Evolutionary conservation across 169 alveolate species (phyloP), one percentile per base, ranked within the genome.

Genomic region (Cryptosporidium meleagridis): DNA sequence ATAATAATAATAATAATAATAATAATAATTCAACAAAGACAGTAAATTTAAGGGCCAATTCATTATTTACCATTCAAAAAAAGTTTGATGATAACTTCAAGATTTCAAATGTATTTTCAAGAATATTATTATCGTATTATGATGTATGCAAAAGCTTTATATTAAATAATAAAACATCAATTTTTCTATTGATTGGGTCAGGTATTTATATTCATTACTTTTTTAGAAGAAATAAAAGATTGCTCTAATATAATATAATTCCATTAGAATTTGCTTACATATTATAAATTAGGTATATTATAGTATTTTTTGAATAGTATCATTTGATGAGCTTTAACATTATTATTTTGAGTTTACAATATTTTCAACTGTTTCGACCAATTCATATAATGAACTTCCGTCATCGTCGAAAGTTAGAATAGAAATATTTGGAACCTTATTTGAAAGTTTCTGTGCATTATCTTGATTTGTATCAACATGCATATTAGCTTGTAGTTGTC

Each of bases 401-500:
- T 80, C 67, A 44, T 62, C 75, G 10, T 62, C 44, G 12, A 80
- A 16, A 26, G 39, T 48, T 33, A 80, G 18, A 26, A 45, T 23
- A 44, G 41, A 41, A 1, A 59, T 55, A 62, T 80, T 80, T 61
- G 89, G 89, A 16, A 80, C 89, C 35, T 62, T 80, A 21, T 65
- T 53, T 62, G 10, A 16, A 44, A 80, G 75, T 62, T 23, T 48
- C 26, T 44, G 58, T n/a, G 39, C 18, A 80, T 80, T 59, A 31
- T 59, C 73, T 9, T 41, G 33, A 65, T 61, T 80, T 0, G 80
- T 80, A 37, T 80, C 89, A 4, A 80, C 62, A 65, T 80, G 89
- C 89, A 80, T 80, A 44, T 62, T 59, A 61, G 89, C 67, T 31
- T 80, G 89, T 23, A 80, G 33, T 26, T 80, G 89, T 48, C 89